A percentile compares a stretch with the other conserved stretches of the same genome.
phyloP scores from a whole-genome alignment of 139 green algal species.

The Chlorella sorokiniana region DNA sequence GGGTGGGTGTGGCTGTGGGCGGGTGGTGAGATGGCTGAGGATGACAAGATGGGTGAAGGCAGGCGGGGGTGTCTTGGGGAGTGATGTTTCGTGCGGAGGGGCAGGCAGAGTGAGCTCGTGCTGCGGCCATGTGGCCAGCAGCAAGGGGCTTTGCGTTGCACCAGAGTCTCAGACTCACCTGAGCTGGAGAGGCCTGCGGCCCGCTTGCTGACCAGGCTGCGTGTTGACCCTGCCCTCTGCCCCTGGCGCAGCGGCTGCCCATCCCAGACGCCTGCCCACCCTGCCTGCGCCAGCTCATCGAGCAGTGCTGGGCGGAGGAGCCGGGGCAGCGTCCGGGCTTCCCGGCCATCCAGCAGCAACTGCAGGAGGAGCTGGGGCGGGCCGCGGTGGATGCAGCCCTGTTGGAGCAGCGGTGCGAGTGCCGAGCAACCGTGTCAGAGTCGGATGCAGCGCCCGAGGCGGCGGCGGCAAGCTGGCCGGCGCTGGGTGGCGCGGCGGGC shows the following conservation, averaged over 20 bases:
- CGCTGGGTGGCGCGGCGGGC: neutral
- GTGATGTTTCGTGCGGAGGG: no score
- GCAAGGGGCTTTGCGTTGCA: no score
- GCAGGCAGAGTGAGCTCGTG: no score
- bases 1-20: neutral
- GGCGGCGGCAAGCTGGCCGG: neutral
- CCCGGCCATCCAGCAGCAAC: constrained; percentile 32
- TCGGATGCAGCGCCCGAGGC: neutral
- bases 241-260: constrained; percentile 47
- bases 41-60: neutral
- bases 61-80: no score
- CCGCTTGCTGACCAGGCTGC: no score
- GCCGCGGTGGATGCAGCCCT: constrained; percentile 1
- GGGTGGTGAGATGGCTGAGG: neutral
- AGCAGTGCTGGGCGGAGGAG: constrained; percentile 72
- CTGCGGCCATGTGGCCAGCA: no score
- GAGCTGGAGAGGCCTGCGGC: neutral
- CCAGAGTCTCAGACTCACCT: no score
- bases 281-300: constrained; percentile 56
- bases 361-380: constrained; percentile 31
- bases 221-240: neutral
- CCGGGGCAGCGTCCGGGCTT: constrained; percentile 65
- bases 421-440: neutral
- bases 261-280: constrained; percentile 54
- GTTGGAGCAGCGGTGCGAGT: neutral